These are phyloP conservation scores for Biscutella laevigata DNA, from an alignment of 441 rosid genomes.

Conservation along the genomic window DNA sequence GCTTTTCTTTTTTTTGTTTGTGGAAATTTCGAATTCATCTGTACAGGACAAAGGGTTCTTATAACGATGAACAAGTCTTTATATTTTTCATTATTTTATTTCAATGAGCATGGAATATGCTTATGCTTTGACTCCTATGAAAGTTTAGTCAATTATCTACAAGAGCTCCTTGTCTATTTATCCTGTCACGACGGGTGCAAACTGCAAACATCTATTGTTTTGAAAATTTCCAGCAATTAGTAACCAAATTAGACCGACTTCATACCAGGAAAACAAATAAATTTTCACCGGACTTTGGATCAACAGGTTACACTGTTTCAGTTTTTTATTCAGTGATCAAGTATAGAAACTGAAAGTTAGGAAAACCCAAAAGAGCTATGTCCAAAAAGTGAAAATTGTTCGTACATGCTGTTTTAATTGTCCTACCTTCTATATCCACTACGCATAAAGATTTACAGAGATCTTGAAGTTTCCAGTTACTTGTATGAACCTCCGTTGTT, in stretches of 20 bases:
- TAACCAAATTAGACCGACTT: neutral
- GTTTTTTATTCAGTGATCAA: too few relatives aligned
- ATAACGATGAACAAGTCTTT: neutral
- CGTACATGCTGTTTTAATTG: neutral
- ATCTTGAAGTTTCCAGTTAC: neutral
- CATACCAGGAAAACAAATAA: too few relatives aligned
- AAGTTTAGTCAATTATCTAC: constrained; percentile 10
- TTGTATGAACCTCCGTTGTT: constrained; percentile 8
- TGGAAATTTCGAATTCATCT: neutral
- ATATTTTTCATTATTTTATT: neutral
- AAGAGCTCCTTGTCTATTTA: neutral
- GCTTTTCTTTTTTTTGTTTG: neutral
- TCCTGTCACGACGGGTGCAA: constrained; percentile 20
- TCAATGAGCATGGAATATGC: constrained; percentile 14
- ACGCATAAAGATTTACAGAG: constrained; percentile 11
- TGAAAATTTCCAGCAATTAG: neutral
- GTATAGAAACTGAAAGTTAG: too few relatives aligned
- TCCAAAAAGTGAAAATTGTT: neutral
- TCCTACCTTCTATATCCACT: constrained; percentile 7
- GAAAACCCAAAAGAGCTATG: neutral
- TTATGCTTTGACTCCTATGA: constrained; percentile 13
- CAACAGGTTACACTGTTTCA: too few relatives aligned
- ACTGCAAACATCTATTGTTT: constrained; percentile 6
- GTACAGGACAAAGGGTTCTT: neutral
- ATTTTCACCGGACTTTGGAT: too few relatives aligned